These are phyloP conservation scores for Phoenix dactylifera DNA, from an alignment of 176 grass and related monocot genomes.

Conservation along the genomic window DNA sequence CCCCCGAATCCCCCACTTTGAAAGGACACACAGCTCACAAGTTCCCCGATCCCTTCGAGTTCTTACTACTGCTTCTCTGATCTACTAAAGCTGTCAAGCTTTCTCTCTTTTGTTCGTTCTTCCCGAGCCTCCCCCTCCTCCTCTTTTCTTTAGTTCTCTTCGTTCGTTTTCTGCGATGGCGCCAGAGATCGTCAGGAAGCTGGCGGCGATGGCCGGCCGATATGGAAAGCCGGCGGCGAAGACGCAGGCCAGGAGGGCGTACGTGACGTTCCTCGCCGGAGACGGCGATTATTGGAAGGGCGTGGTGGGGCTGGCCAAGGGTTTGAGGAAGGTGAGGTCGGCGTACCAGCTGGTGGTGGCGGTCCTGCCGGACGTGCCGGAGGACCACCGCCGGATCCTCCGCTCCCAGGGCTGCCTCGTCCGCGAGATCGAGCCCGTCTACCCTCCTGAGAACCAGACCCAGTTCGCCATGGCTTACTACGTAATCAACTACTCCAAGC, in stretches of 20 bases:
- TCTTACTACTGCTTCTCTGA: no score
- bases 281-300: conserved; percentile 84
- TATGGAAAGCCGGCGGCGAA: neutral
- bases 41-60: no score
- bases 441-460: conserved; percentile 59
- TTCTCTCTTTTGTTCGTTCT: no score
- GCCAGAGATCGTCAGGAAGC: no score
- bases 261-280: conserved; percentile 66
- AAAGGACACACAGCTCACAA: no score
- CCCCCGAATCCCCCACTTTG: no score
- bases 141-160: no score
- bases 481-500: conserved; percentile 96
- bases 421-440: conserved; percentile 59
- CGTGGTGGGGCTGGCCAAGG: conserved; percentile 64
- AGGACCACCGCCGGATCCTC: conserved; percentile 33
- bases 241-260: conserved; percentile 20
- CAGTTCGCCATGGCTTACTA: conserved; percentile 88
- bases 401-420: conserved; percentile 44
- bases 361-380: conserved; percentile 57
- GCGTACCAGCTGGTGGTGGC: conserved; percentile 68
- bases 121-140: no score
- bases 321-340: conserved; percentile 35
- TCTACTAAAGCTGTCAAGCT: no score
- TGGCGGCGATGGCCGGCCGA: no score
- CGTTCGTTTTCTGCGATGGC: no score